Percentiles rank a stretch among this genome's conserved stretches.
Evolutionary conservation across 495 filamentous ascomycete species (phyloP).

Genomic region (Daldinia childiae): DNA sequence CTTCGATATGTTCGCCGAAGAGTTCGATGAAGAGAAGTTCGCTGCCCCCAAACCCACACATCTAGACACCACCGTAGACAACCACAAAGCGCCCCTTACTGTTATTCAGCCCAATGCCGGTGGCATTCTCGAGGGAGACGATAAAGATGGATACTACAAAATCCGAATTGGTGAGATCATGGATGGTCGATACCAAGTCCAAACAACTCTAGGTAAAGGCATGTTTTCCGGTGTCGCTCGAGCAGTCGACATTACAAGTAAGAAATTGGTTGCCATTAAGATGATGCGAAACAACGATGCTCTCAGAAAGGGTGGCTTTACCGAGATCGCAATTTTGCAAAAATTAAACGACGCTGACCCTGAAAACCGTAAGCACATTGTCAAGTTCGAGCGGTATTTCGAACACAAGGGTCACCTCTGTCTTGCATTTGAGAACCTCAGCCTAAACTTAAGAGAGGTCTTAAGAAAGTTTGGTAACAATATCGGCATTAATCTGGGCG

Average conservation of each 20-base stretch:
- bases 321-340: constrained; percentile 90
- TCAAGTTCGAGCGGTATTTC: constrained; percentile 85
- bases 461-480: constrained; percentile 96
- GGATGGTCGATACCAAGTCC: constrained; percentile 85
- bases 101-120: constrained; percentile 65
- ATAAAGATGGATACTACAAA: constrained; percentile 94
- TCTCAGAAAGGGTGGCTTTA: constrained; percentile 90
- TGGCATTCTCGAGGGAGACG: constrained; percentile 92
- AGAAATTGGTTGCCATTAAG: constrained; percentile 84
- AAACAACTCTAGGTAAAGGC: constrained; percentile 87
- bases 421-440: constrained; percentile 95
- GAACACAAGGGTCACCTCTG: constrained; percentile 96
- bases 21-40: constrained; percentile 90
- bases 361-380: constrained; percentile 90
- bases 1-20: constrained; percentile 97
- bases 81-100: constrained; percentile 46
- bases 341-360: constrained; percentile 84
- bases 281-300: constrained; percentile 95
- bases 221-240: constrained; percentile 97
- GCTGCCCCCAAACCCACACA: constrained; percentile 62
- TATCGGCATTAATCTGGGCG: constrained; percentile 86
- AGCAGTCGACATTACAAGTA: constrained; percentile 79
- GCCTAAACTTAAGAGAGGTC: constrained; percentile 93
- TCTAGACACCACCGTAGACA: constrained; percentile 52
- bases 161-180: constrained; percentile 88